Evolutionary conservation across 2,329 filamentous ascomycete genomes (phyloP), one percentile per base, ranked within the genome.

Genomic region (Fusarium protoensiforme): DNA sequence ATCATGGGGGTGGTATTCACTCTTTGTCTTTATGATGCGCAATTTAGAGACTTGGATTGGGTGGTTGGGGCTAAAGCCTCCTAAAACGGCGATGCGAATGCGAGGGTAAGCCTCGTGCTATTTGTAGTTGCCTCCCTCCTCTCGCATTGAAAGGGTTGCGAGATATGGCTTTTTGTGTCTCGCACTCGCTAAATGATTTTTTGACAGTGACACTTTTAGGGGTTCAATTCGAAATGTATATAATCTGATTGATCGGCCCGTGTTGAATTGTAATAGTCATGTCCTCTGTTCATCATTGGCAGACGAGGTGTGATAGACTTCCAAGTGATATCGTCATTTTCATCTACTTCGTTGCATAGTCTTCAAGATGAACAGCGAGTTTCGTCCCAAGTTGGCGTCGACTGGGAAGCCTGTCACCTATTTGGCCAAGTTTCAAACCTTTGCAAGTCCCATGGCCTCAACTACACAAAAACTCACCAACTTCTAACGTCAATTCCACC

Each of bases 321-420:
- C 2, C 1, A 14, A 3, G 48, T 29, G 16, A 60, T 41, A 43
- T 33, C 24, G 16, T 59, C 36, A 18, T 39, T 38, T 57, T 9
- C 14, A 46, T n/a, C 22, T 9, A 20, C 11, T n/a, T 22, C 51
- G 8, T 33, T 27, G 6, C 18, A 20, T 53, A 53, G 27, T 29
- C 38, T 39, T 46, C 10, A 41, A 38, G 4, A 74, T 67, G 62
- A 76, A 70, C 48, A 63, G 39, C 33, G 75, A 75, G 38, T 80
- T 81, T 54, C 66, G 58, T 31, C 71, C 79, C 27, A 76, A 70
- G 67, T 59, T 81, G 24, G 69, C 72, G n/a, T 67, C 73, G 9
- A 75, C 78, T 39, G 64, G 41, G 9, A 63, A 61, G 31, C 77
- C 78, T 14, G 67, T 69, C 27, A 65, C 36, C 14, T 78, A 71